Base-by-base conservation (phyloP, 345 rosid genomes). In the Carallia pectinifolia region DNA sequence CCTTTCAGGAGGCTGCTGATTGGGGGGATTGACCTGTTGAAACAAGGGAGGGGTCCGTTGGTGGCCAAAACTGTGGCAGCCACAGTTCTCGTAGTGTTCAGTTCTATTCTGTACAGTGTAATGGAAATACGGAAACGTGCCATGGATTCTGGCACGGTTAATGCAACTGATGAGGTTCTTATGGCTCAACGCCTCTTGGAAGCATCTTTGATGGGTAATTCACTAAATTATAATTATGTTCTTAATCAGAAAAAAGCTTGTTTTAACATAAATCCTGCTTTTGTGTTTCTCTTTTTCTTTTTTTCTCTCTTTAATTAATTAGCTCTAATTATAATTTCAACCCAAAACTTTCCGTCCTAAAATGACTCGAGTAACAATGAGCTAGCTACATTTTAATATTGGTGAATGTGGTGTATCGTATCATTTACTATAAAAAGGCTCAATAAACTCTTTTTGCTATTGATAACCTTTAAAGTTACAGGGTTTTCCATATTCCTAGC, bases 131-230 rank as follows among this genome's bases (percentile, higher is more conserved):
- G 40, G 31, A 76, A 62, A 58, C 84, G 84, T 4, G 30, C 73
- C 6, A n/a, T 31, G 17, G 86, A 80, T 6, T 69, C 71, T 1
- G 78, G 85, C n/a, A 36, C 61, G 36, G 19, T 80, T 37, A 84
- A 79, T 71, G 77, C 90, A 1, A 80, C 86, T 0, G 88, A 84
- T 39, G 83, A 81, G 50, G 81, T 86, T 72, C 81, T 88, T 17
- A 16, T 71, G 77, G 81, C 82, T 0, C 54, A 80, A 64, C 80
- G 74, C 30, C 72, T 82, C 9, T 59, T 84, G 54, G 83, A 86
- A 52, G 83, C 87, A 1, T 75, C 89, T 68, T 81, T 87, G 13
- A 70, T 85, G 83, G 81, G 81, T 73, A 74, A 31, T 19, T 12
- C 40, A 5, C 2, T 36, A 30, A 7, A 7, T 53, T 44, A 10